Evolutionary conservation across 2,329 filamentous ascomycete genomes (phyloP), one percentile per base, ranked within the genome.

Genomic region (Alternaria viburni): DNA sequence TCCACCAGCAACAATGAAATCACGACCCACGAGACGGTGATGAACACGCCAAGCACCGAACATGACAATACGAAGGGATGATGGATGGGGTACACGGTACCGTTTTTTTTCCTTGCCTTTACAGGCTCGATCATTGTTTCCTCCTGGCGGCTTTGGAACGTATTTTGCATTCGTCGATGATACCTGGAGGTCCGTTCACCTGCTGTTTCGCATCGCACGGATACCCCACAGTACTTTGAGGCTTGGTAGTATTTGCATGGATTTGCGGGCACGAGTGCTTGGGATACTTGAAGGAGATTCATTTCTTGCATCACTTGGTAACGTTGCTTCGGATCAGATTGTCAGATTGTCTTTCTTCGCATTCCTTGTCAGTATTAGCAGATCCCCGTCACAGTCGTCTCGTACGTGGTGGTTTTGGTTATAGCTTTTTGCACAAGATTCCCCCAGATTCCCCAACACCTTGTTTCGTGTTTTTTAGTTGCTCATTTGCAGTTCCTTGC

Each of bases 201-300:
- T 68, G 65, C 61, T 46, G 25, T 47, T 32, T 65, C 63, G 64
- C 66, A 67, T 65, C 55, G 61, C 68, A 61, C 56, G 55, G 64
- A 69, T 69, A 62, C 60, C 60, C 44, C 52, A 54, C 46, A 41
- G 61, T 68, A 62, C 52, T 67, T 68, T 62, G 59, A 54, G 55
- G 65, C 64, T 71, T 69, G 68, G 66, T 65, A 66, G 69, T 70
- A 74, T 74, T 59, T 73, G 73, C 74, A 75, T 75, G 66, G 71
- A 67, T 66, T 70, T 69, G 65, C 68, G 64, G 67, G 44, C 49
- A 41, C 44, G 70, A 68, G 66, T 68, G 69, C 65, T 57, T 69
- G 44, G 61, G 59, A 60, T 63, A 44, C 52, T 57, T 51, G 61
- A 54, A 49, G 55, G 54, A 54, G 65, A 65, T 66, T 54, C 28